Percentiles rank a stretch among this genome's conserved stretches.
Evolutionary conservation across 2,329 filamentous ascomycete species (phyloP).

Genomic region (Colletotrichum viniferum): DNA sequence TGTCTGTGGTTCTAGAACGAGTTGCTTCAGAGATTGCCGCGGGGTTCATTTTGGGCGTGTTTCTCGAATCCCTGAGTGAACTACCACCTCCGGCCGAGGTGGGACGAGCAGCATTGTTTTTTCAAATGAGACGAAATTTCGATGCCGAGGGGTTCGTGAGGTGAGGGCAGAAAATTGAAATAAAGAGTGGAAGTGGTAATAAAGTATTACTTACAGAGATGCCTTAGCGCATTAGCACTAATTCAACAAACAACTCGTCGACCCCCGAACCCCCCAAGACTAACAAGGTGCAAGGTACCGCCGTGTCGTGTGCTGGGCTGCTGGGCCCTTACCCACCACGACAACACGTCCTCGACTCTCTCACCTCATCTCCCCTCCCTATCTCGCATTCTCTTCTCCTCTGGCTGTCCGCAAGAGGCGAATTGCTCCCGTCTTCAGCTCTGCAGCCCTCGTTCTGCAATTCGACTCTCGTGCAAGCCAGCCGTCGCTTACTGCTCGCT

Average conservation of each 20-base stretch:
- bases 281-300: background rate
- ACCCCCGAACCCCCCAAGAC: background rate
- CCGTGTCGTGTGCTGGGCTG: background rate
- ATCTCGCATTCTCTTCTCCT: background rate
- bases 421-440: background rate
- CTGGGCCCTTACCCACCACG: background rate
- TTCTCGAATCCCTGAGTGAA: background rate
- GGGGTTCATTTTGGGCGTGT: background rate
- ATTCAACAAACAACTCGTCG: slow-evolving; percentile 11
- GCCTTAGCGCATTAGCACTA: slow-evolving; percentile 8
- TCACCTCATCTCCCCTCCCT: background rate
- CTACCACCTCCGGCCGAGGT: background rate
- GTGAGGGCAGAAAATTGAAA: background rate
- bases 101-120: background rate
- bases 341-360: background rate
- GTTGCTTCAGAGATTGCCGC: background rate
- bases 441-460: background rate
- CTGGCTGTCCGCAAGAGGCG: background rate
- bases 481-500: background rate
- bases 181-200: background rate
- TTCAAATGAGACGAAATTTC: background rate
- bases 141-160: background rate
- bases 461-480: background rate
- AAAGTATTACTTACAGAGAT: background rate
- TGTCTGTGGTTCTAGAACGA: background rate